Conservation (phyloP, 805 yeast species). For the Suhomyces xylopsoci region DNA sequence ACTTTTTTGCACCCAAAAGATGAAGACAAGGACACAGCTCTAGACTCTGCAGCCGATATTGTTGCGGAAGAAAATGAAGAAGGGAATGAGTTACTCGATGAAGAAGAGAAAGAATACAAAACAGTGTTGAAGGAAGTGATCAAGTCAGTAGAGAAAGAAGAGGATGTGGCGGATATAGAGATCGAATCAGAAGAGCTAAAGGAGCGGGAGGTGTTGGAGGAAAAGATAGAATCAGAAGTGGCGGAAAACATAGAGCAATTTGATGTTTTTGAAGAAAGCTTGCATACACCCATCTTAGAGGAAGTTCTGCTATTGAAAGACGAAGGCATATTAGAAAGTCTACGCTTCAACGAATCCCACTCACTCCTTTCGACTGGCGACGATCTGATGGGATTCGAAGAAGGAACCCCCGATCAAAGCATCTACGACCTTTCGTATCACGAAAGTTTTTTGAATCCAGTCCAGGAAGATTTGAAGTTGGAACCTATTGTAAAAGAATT, state of each 20-base stretch:
- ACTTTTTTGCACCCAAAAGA: neutral
- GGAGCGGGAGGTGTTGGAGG: no score
- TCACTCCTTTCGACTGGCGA: neutral
- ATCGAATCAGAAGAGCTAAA: no score
- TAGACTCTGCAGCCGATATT: neutral
- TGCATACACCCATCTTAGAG: neutral
- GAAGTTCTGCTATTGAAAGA: neutral
- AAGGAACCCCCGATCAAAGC: neutral
- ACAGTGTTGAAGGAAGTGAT: neutral
- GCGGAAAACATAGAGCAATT: neutral
- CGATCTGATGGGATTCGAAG: neutral
- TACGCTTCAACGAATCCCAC: neutral
- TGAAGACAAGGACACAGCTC: neutral
- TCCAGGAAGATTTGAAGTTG: constrained; percentile 7
- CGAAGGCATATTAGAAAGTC: neutral
- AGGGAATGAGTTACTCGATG: neutral
- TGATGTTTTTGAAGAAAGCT: neutral
- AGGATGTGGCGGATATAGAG: no score
- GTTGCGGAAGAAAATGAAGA: neutral
- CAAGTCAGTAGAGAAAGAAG: neutral
- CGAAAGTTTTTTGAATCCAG: constrained; percentile 5
- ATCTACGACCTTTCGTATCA: neutral
- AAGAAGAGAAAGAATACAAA: neutral
- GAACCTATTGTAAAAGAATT: constrained; percentile 6
- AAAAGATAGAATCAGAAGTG: neutral